Conservation (phyloP, 2,329 filamentous ascomycete species). For the Aureobasidium pullulans region DNA sequence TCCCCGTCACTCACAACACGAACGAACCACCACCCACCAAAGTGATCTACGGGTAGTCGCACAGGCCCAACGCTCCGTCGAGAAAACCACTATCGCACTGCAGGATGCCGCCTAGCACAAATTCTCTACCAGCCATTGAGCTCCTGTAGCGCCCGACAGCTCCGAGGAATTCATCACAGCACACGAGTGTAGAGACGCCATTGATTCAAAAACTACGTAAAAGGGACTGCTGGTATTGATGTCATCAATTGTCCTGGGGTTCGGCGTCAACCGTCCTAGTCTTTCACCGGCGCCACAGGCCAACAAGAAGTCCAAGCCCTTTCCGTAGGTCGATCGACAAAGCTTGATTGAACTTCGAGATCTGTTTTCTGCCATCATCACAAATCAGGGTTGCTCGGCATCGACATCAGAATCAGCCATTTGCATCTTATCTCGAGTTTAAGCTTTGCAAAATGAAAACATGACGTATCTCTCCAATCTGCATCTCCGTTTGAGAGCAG, state of each 20-base stretch:
- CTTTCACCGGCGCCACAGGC: background rate
- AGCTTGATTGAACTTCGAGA: slow-evolving; percentile 3
- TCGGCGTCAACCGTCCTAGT: background rate
- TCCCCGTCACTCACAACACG: background rate
- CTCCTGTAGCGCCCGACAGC: background rate
- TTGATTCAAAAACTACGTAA: background rate
- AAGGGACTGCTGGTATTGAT: background rate
- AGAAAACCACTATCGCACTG: background rate
- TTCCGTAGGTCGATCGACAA: background rate
- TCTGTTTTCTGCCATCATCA: background rate
- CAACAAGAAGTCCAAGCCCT: slow-evolving; percentile 9
- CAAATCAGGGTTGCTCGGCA: background rate
- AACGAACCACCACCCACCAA: background rate
- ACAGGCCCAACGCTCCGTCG: background rate
- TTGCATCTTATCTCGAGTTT: background rate
- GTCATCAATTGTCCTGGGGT: background rate
- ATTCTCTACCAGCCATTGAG: background rate
- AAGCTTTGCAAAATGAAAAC: background rate
- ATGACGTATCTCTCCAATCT: background rate
- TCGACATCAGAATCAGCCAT: background rate
- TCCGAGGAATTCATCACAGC: background rate
- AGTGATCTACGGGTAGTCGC: background rate
- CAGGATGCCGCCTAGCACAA: background rate
- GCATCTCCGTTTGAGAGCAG: no score
- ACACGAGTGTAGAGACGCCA: background rate